Evolutionary conservation across 1,284 basidiomycete genomes (phyloP).

Genomic region (Melanopsichium pennsylvanicum): DNA sequence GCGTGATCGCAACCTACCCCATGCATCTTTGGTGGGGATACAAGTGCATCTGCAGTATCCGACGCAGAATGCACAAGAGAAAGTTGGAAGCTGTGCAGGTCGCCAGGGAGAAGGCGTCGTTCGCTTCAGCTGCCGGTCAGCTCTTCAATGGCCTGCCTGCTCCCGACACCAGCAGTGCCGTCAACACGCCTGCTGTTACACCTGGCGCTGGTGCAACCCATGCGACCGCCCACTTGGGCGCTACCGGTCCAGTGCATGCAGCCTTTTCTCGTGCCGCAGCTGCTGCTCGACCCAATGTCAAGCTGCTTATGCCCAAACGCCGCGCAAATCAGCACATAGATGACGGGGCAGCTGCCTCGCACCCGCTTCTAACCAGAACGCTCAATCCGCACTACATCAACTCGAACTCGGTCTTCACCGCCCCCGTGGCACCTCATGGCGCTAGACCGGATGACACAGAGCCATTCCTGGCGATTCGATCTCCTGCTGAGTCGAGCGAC

Average conservation of each 20-base stretch:
- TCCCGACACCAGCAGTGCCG: conserved; percentile 54
- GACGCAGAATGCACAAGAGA: conserved; percentile 59
- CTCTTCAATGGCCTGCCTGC: conserved; percentile 55
- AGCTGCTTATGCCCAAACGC: conserved; percentile 41
- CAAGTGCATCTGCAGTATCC: conserved; percentile 61
- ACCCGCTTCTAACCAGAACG: conserved; percentile 19
- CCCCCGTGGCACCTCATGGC: conserved; percentile 50
- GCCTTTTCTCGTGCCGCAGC: conserved; percentile 54
- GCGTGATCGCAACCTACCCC: conserved; percentile 52
- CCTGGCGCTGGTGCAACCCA: conserved; percentile 44
- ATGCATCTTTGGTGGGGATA: conserved; percentile 65
- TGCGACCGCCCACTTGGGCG: conserved; percentile 41
- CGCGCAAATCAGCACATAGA: conserved; percentile 8
- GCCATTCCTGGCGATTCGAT: conserved; percentile 61
- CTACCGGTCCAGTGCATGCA: conserved; percentile 44
- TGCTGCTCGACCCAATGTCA: conserved; percentile 40
- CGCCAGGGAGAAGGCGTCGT: conserved; percentile 38
- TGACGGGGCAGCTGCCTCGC: neutral
- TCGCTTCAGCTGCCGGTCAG: conserved; percentile 46
- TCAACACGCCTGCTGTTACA: conserved; percentile 60
- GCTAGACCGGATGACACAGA: conserved; percentile 47
- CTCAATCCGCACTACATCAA: conserved; percentile 36
- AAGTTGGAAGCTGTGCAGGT: conserved; percentile 48
- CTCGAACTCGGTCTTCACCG: conserved; percentile 47
- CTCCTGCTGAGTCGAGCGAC: conserved; percentile 54